Evolutionary conservation across 257 asterid genomes (phyloP), one percentile per base, ranked within the genome.

Genomic region (Echium plantagineum): DNA sequence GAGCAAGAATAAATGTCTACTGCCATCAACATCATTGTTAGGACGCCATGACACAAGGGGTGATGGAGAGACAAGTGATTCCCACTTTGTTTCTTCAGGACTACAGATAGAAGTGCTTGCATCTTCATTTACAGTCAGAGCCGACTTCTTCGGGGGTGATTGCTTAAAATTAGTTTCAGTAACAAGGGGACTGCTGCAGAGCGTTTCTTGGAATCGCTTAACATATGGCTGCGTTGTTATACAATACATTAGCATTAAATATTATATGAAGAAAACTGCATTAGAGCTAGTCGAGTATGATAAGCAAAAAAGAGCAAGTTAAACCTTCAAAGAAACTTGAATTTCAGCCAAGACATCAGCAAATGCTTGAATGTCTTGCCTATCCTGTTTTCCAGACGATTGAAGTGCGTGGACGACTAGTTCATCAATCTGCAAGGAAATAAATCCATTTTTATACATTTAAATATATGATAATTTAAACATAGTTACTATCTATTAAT

Each of bases 41-140:
- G 85, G 90, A 54, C 87, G 72, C 98, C 98, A 86, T 10, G 97
- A 86, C 31, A 93, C 98, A 5, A 93, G 86, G 47, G 98, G 98
- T 18, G 97, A 93, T 59, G 98, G 93, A 47, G 94, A 93, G 72
- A 93, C 72, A 9, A 84, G 83, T 16, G 90, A 80, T 57, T 84
- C 95, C 81, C 77, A 68, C 68, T 80, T 80, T 58, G 80, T 76
- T 72, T 61, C 72, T 64, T 70, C 81, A 24, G 91, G 97, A 76
- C 95, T 85, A 71, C 78, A 80, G 55, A 63, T 58, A 63, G 31
- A 65, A 32, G 58, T 57, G 42, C 42, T 63, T 55, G 22, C 28
- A 60, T 57, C 68, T 21, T 82, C 73, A 59, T 62, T 68, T 15
- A 57, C 55, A 30, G 63, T 57, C 38, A 66, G 64, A 60, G 32